Base-by-base conservation (phyloP, 2,329 filamentous ascomycete genomes). In the Neoscytalidium dimidiatum region DNA sequence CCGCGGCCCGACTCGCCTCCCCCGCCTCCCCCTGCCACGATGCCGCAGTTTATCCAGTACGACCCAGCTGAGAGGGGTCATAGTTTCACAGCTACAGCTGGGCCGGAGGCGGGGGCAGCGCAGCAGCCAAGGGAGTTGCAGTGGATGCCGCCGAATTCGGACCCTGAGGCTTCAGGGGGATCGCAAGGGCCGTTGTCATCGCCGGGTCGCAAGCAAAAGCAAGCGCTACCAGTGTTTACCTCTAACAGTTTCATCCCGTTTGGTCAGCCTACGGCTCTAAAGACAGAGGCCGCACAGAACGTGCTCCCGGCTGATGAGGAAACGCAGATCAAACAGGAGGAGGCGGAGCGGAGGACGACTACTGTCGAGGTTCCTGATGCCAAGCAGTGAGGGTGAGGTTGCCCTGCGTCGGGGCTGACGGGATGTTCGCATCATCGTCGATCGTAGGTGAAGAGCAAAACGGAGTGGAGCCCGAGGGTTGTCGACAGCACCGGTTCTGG, bases 191-290 rank as follows among this genome's bases (percentile, higher is more conserved):
- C 74, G 1, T 66, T 41, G 41, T 29, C 38, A 29, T 44, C 53
- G 8, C 53, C 53, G 4, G 53, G 74, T 13, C 71, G 72, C 53
- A 78, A 77, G 48, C 61, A 49, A 23, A 79, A 76, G 66, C 73
- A 78, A 19, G 79, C 80, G 23, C 72, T 86, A 29, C 83, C 84
- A 2, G 74, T 83, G 0, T 84, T 85, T 66, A 82, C 80, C 19
- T 77, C 83, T 1, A 73, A 70, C 35, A 70, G 75, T 8, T 62
- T 66, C 6, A 78, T 78, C 61, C 75, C 75, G 3, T 78, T 78
- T 64, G 75, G 43, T 13, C 62, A n/a, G 8, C 17, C 41, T 35
- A 14, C 61, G 38, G 41, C 19, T 11, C 23, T 31, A 3, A 23
- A 13, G n/a, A 38, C 17, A 26, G 48, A 31, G 13, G 33, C 14